Evolutionary conservation across 208 protist species (phyloP).

Genomic region (Blastocrithidia nonstop): DNA sequence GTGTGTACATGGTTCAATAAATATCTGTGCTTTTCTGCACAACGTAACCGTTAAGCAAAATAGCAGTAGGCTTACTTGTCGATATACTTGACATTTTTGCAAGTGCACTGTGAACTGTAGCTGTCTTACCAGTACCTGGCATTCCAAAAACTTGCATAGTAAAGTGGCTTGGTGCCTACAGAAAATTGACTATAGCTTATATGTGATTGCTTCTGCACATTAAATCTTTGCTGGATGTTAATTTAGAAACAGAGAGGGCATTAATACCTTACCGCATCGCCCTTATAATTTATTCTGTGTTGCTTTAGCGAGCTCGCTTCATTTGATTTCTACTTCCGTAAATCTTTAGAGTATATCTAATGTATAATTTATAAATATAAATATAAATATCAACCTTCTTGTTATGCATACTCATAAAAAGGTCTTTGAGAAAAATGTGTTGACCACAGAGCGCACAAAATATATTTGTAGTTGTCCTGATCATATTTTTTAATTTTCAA

Average conservation of each 20-base stretch:
- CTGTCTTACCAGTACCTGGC: constrained; percentile 83
- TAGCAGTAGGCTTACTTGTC: constrained; percentile 27
- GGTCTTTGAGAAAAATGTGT: too few species aligned
- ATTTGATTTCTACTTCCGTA: too few species aligned
- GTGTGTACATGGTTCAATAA: constrained; percentile 70
- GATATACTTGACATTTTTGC: constrained; percentile 17
- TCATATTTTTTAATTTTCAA: too few species aligned
- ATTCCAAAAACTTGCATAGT: constrained; percentile 84
- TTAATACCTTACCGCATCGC: constrained; percentile 39
- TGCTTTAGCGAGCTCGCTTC: too few species aligned
- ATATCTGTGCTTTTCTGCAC: constrained; percentile 79
- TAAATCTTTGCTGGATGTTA: constrained; percentile 33
- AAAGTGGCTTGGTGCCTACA: constrained; percentile 42
- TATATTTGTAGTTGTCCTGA: too few species aligned
- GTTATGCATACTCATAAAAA: too few species aligned
- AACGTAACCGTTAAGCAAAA: constrained; percentile 83
- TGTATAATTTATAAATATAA: too few species aligned
- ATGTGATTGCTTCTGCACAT: constrained; percentile 60
- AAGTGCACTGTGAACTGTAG: constrained; percentile 62
- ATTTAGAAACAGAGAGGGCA: constrained; percentile 57
- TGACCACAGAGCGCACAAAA: too few species aligned
- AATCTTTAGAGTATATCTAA: too few species aligned
- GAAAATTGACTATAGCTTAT: constrained; percentile 42
- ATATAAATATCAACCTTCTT: too few species aligned
- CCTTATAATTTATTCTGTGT: too few species aligned